Conservation (phyloP, 768 basidiomycete species). For the Sutorius australiensis region DNA sequence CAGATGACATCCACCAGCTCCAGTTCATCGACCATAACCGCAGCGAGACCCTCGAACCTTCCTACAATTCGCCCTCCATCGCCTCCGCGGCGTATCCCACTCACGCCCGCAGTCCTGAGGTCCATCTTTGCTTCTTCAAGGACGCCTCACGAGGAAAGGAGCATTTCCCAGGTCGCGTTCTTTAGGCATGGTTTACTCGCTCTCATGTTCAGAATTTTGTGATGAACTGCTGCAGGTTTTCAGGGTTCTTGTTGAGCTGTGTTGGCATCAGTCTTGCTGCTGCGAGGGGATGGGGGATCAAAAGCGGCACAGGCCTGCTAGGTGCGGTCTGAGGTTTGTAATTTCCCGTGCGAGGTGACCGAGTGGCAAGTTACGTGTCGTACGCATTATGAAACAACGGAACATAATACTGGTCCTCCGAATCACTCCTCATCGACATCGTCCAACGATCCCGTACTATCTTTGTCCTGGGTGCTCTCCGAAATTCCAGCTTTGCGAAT, state of each 20-base stretch:
- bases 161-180: slow-evolving; percentile 81
- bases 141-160: slow-evolving; percentile 75
- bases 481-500: slow-evolving; percentile 10
- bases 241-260: slow-evolving; percentile 80
- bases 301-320: slow-evolving; percentile 59
- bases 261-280: slow-evolving; percentile 74
- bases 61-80: slow-evolving; percentile 37
- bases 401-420: not conserved
- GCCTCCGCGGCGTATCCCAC: slow-evolving; percentile 65
- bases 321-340: slow-evolving; percentile 49
- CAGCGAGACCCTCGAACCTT: slow-evolving; percentile 31
- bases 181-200: slow-evolving; percentile 53
- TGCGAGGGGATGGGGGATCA: slow-evolving; percentile 65
- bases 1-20: slow-evolving; percentile 39
- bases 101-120: slow-evolving; percentile 76
- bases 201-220: not conserved
- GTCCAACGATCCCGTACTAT: slow-evolving; percentile 15
- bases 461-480: slow-evolving; percentile 15
- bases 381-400: slow-evolving; percentile 1
- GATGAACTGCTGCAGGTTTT: slow-evolving; percentile 48
- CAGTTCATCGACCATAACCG: slow-evolving; percentile 49
- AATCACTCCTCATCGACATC: slow-evolving; percentile 20
- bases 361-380: not conserved
- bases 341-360: not conserved
- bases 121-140: slow-evolving; percentile 86